These are phyloP conservation scores for Clonostachys solani DNA, from an alignment of 2,329 filamentous ascomycete species.

Conservation along the genomic window DNA sequence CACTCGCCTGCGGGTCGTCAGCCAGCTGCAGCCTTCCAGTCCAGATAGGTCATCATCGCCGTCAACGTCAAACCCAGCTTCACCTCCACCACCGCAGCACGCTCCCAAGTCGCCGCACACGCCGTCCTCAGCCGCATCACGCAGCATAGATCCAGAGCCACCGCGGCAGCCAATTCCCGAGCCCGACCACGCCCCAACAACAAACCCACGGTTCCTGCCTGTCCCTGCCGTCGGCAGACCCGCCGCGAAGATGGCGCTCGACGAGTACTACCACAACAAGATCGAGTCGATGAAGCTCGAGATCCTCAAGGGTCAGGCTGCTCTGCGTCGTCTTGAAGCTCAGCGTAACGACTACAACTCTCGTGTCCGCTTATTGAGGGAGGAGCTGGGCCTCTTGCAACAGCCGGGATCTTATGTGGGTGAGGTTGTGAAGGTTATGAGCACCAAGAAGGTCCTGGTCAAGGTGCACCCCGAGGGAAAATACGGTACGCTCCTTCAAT, in stretches of 20 bases:
- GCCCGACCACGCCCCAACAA: neutral
- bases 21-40: conserved; percentile 5
- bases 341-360: conserved; percentile 99
- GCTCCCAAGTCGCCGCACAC: neutral
- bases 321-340: conserved; percentile 89
- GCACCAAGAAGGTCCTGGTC: conserved; percentile 97
- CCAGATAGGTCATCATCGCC: neutral
- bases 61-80: conserved; percentile 1
- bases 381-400: conserved; percentile 93
- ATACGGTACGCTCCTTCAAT: conserved; percentile 70
- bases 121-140: conserved; percentile 6
- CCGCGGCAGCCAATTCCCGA: neutral
- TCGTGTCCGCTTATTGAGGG: conserved; percentile 85
- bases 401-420: conserved; percentile 98
- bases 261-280: conserved; percentile 99
- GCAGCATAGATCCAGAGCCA: neutral
- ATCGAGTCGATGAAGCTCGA: conserved; percentile 99
- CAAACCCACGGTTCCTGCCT: neutral
- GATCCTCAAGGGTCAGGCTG: conserved; percentile 97
- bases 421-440: conserved; percentile 99
- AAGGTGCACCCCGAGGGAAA: conserved; percentile 99
- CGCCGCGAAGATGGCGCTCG: conserved; percentile 80
- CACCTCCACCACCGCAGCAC: neutral
- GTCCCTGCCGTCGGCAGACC: conserved; percentile 3
- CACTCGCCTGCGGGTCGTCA: conserved; percentile 3